Evolutionary conservation across 345 rosid species (phyloP).

Genomic region (Aquilaria yunnanensis): DNA sequence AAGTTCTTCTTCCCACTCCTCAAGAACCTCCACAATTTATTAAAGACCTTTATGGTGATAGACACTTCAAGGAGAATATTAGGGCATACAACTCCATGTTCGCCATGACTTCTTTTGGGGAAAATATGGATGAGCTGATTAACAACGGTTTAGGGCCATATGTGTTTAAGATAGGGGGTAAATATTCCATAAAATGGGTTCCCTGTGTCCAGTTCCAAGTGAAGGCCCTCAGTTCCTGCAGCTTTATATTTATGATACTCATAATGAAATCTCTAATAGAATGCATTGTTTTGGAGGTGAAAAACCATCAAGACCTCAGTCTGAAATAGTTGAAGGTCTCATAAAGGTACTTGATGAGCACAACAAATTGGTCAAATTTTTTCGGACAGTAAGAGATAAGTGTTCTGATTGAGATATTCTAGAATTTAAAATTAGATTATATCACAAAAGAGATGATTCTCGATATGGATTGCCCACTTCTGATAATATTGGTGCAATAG

Average conservation of each 20-base stretch:
- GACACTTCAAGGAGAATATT: background rate
- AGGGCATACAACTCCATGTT: background rate
- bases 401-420: background rate
- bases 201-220: background rate
- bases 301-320: background rate
- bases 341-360: background rate
- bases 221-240: background rate
- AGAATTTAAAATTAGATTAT: background rate
- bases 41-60: too few relatives aligned
- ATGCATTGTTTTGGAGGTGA: background rate
- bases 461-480: background rate
- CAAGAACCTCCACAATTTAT: too few relatives aligned
- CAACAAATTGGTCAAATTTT: background rate
- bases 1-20: too few relatives aligned
- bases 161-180: background rate
- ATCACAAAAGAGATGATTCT: background rate
- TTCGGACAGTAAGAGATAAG: background rate
- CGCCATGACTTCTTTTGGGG: background rate
- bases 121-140: background rate
- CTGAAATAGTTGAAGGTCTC: background rate
- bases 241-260: background rate
- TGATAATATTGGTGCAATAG: background rate
- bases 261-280: background rate
- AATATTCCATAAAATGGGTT: background rate
- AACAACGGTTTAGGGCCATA: background rate